Percentiles rank a stretch among this genome's conserved stretches.
Evolutionary conservation across 1,284 basidiomycete species (phyloP).

Genomic region (Malassezia restricta): DNA sequence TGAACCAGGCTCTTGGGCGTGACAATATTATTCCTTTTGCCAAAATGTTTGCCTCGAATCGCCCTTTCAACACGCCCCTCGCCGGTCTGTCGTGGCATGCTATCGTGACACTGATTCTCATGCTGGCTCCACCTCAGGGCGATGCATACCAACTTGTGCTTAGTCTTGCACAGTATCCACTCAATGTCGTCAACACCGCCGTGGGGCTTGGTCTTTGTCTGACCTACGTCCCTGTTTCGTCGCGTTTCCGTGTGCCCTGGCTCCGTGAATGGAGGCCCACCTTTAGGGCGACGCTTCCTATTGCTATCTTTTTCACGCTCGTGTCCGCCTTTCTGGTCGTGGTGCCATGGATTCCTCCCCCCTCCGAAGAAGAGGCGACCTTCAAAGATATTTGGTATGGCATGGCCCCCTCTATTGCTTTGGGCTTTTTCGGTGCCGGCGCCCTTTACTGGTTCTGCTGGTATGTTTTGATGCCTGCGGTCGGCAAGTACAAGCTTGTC

Average conservation of each 20-base stretch:
- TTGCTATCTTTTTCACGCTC: constrained; percentile 54
- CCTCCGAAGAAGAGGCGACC: constrained; percentile 17
- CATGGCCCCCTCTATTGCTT: constrained; percentile 22
- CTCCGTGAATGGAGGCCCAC: constrained; percentile 27
- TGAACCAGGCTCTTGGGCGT: constrained; percentile 54
- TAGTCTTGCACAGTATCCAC: constrained; percentile 55
- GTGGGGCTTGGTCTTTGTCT: constrained; percentile 54
- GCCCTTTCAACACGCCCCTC: constrained; percentile 51
- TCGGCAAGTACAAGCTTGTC: constrained; percentile 50
- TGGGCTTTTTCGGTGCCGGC: constrained; percentile 48
- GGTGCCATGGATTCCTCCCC: constrained; percentile 54
- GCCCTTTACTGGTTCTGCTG: constrained; percentile 54
- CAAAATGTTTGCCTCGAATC: constrained; percentile 50
- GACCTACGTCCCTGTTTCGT: constrained; percentile 20
- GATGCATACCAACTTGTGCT: constrained; percentile 55
- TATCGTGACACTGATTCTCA: constrained; percentile 50
- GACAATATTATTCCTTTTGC: constrained; percentile 53
- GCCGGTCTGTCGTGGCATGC: constrained; percentile 49
- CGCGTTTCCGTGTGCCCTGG: constrained; percentile 11
- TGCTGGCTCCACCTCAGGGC: constrained; percentile 52
- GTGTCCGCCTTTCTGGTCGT: constrained; percentile 53
- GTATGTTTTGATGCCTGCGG: constrained; percentile 50
- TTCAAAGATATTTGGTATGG: constrained; percentile 14
- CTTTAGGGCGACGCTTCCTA: constrained; percentile 47
- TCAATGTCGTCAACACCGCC: constrained; percentile 49